Evolutionary conservation across 2,329 filamentous ascomycete genomes (phyloP).

Genomic region (Phyllosticta capitalensis): DNA sequence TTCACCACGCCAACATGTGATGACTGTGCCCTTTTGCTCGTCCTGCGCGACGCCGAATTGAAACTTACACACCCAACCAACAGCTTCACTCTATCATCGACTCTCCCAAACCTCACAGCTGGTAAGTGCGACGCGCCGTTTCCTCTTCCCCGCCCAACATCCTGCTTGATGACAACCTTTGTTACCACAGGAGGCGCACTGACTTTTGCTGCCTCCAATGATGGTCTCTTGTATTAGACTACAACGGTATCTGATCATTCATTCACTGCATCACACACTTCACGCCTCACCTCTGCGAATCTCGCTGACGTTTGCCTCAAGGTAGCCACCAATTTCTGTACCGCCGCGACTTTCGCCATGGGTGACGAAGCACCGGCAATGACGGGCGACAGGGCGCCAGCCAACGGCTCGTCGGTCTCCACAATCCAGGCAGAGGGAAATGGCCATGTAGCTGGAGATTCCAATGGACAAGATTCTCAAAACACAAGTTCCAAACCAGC

Average conservation of each 20-base stretch:
- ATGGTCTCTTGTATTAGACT: slow-evolving; percentile 26
- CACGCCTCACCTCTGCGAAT: not conserved
- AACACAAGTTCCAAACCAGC: not conserved
- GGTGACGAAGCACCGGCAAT: not conserved
- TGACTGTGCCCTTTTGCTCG: not conserved
- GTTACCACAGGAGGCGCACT: slow-evolving; percentile 14
- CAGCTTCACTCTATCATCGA: not conserved
- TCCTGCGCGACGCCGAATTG: not conserved
- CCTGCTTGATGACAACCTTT: slow-evolving; percentile 13
- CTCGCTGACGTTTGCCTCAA: slow-evolving; percentile 2
- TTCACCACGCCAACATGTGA: slow-evolving; percentile 8
- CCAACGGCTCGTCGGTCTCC: not conserved
- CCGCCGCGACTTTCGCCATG: not conserved
- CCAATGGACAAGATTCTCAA: slow-evolving; percentile 4
- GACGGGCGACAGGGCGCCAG: not conserved
- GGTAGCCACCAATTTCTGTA: not conserved
- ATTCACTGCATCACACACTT: not conserved
- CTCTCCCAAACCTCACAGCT: not conserved
- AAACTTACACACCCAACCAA: not conserved
- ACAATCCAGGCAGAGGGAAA: not conserved
- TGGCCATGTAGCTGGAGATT: not conserved
- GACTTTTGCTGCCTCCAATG: slow-evolving; percentile 22
- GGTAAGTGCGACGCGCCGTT: slow-evolving; percentile 5
- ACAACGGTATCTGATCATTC: slow-evolving; percentile 31
- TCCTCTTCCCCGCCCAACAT: not conserved